Conservation (phyloP, 2,329 filamentous ascomycete genomes). For the Fusarium miscanthi region DNA sequence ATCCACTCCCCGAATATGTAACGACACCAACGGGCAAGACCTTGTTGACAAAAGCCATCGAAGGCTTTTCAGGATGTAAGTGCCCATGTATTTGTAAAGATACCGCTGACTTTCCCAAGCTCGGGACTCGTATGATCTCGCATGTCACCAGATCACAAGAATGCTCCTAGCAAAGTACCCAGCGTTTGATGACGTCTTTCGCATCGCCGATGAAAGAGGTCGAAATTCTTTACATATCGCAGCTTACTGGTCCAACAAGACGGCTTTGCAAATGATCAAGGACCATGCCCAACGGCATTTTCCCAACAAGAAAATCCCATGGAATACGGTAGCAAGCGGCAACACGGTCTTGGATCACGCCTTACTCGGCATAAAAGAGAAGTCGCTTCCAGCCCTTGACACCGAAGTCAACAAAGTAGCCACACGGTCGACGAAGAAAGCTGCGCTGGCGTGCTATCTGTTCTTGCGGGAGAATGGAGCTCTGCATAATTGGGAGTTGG, state of each 20-base stretch:
- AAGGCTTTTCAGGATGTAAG: background rate
- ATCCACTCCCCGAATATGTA: background rate
- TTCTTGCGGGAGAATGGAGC: background rate
- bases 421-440: accelerated
- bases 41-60: background rate
- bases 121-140: background rate
- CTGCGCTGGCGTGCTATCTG: background rate
- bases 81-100: accelerated
- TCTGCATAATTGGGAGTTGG: background rate
- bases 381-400: accelerated
- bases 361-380: background rate
- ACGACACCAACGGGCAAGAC: accelerated
- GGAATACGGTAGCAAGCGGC: background rate
- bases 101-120: background rate
- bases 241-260: background rate
- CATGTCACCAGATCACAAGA: background rate
- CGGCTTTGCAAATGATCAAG: background rate
- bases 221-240: background rate
- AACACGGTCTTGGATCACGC: background rate
- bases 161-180: background rate
- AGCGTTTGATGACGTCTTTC: background rate
- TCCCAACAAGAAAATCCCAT: accelerated
- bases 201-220: accelerated
- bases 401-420: background rate
- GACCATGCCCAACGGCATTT: background rate